These are phyloP conservation scores for Entomortierella beljakovae DNA, from an alignment of 192 early-diverging fungal species.

Conservation along the genomic window DNA sequence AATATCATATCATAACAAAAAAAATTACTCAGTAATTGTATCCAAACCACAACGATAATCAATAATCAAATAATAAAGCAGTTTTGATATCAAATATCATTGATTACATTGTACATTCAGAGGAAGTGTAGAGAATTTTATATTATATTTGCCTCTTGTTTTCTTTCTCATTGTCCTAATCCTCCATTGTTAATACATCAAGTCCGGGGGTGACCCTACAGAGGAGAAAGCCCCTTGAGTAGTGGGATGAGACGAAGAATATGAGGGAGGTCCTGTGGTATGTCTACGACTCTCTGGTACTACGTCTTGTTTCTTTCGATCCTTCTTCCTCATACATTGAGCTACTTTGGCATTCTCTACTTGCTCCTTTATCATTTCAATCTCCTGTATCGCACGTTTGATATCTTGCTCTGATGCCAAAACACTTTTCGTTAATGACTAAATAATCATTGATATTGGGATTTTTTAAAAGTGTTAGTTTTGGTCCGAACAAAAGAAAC, in stretches of 20 bases:
- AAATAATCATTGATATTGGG: not conserved
- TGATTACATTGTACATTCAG: no score
- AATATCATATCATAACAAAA: no score
- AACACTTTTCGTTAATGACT: constrained; percentile 33
- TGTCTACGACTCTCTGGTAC: no score
- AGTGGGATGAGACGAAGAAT: not conserved
- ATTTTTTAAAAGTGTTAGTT: no score
- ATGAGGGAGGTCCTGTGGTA: no score
- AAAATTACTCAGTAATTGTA: no score
- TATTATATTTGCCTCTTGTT: not conserved
- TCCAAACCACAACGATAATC: no score
- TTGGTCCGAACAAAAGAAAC: no score
- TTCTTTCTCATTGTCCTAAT: not conserved
- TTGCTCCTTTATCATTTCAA: constrained; percentile 28
- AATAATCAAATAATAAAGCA: no score
- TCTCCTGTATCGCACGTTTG: constrained; percentile 22
- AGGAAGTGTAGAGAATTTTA: no score
- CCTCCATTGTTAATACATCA: constrained; percentile 12
- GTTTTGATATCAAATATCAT: no score
- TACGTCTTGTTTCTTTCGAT: no score
- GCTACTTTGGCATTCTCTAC: constrained; percentile 17
- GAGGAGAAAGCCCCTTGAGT: not conserved
- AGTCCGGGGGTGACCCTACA: constrained; percentile 26
- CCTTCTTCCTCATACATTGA: constrained; percentile 2
- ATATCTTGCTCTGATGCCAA: constrained; percentile 30